Evolutionary conservation across 108 stramenopile genomes (phyloP).

Genomic region (Cyclotella atomus): DNA sequence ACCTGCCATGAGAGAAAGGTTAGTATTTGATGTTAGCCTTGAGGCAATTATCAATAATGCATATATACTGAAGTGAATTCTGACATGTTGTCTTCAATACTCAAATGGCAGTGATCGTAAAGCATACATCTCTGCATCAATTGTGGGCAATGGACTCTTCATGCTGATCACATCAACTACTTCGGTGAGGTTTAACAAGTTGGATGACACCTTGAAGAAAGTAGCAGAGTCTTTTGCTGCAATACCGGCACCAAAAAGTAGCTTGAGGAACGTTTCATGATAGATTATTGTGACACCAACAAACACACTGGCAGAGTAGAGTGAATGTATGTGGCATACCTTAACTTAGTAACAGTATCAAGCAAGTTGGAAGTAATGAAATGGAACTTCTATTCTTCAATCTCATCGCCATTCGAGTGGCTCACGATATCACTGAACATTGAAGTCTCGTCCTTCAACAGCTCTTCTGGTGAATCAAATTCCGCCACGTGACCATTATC

Average conservation of each 20-base stretch:
- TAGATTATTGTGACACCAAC: not conserved
- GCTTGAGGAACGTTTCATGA: slow-evolving; percentile 37
- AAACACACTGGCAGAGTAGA: not conserved
- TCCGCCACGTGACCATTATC: slow-evolving; percentile 87
- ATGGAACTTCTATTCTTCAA: not conserved
- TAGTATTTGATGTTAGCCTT: not conserved
- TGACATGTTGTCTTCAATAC: not conserved
- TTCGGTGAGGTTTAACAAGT: slow-evolving; percentile 49
- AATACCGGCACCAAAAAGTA: slow-evolving; percentile 62
- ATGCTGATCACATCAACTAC: slow-evolving; percentile 75
- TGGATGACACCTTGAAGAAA: slow-evolving; percentile 49
- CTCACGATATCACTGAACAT: slow-evolving; percentile 83
- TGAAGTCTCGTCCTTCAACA: slow-evolving; percentile 72
- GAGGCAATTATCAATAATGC: not conserved
- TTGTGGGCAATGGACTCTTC: slow-evolving; percentile 47
- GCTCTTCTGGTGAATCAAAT: slow-evolving; percentile 83
- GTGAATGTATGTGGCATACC: no score
- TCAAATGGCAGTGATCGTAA: slow-evolving; percentile 56
- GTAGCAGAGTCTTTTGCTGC: slow-evolving; percentile 61
- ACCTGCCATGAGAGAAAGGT: slow-evolving; percentile 80
- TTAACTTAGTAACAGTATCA: no score
- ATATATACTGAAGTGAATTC: not conserved
- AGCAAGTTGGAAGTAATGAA: no score
- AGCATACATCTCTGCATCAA: slow-evolving; percentile 48
- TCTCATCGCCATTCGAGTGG: slow-evolving; percentile 55